These are phyloP conservation scores for Rhodotorula sp. DNA, from an alignment of 1,284 basidiomycete species.

Conservation along the genomic window DNA sequence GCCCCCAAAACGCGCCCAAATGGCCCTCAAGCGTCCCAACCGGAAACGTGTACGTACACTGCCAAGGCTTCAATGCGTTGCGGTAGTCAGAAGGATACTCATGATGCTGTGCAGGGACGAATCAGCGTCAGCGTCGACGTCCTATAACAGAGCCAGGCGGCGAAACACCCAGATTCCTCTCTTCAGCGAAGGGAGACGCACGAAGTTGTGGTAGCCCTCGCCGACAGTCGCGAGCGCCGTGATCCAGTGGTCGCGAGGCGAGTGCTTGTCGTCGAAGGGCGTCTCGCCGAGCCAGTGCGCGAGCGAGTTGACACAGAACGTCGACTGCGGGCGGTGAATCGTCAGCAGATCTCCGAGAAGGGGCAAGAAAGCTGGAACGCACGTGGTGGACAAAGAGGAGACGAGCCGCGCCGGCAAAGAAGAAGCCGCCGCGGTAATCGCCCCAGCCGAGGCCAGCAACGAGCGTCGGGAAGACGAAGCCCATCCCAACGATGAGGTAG, in stretches of 20 bases:
- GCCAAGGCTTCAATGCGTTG: constrained; percentile 89
- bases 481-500: constrained; percentile 69
- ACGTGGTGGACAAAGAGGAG: constrained; percentile 87
- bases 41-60: not conserved
- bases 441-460: constrained; percentile 80
- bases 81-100: constrained; percentile 67
- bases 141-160: not conserved
- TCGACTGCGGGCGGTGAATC: constrained; percentile 62
- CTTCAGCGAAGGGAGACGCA: constrained; percentile 42
- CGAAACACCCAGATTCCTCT: too few relatives aligned
- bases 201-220: constrained; percentile 93
- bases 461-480: constrained; percentile 70
- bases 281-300: constrained; percentile 91
- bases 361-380: constrained; percentile 50
- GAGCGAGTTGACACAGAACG: constrained; percentile 92
- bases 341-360: not conserved
- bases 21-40: too few relatives aligned
- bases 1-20: not conserved
- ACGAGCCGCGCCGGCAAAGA: constrained; percentile 81
- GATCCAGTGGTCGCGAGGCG: constrained; percentile 59
- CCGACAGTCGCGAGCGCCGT: constrained; percentile 86
- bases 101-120: constrained; percentile 39
- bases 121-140: too few relatives aligned
- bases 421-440: constrained; percentile 78
- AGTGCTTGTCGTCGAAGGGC: constrained; percentile 93